phyloP scores from a whole-genome alignment of 139 green algal genomes.

The Trebouxia sp. region DNA sequence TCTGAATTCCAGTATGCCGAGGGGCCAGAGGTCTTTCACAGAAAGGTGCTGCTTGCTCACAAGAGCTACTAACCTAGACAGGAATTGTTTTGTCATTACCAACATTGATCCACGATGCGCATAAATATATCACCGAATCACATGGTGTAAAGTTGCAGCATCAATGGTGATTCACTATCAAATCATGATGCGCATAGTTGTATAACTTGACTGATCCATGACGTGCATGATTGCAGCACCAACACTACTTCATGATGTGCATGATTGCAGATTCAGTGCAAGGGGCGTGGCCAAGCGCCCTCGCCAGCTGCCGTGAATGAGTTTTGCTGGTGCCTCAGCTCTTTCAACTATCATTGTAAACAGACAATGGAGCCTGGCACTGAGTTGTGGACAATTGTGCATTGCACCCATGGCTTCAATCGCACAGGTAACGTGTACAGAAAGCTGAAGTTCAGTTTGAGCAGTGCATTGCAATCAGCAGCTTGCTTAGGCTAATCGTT shows the following conservation, averaged over 20 bases:
- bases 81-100: no score
- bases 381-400: conserved; percentile 70
- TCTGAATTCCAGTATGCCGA: background rate
- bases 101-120: background rate
- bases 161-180: background rate
- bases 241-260: background rate
- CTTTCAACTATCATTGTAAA: conserved; percentile 34
- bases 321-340: conserved; percentile 70
- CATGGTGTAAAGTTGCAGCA: background rate
- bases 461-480: no score
- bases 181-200: background rate
- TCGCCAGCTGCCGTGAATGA: conserved; percentile 79
- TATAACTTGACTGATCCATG: background rate
- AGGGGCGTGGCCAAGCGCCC: conserved; percentile 73
- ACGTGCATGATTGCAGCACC: background rate
- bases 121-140: no score
- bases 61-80: no score
- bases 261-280: conserved; percentile 74
- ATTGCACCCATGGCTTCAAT: conserved; percentile 99
- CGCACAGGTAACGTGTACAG: conserved; percentile 60
- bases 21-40: no score
- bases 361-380: background rate
- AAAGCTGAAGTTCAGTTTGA: no score
- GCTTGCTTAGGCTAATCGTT: no score
- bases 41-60: no score